Evolutionary conservation across 1,284 basidiomycete genomes (phyloP).

Genomic region (Fistulina hepatica): DNA sequence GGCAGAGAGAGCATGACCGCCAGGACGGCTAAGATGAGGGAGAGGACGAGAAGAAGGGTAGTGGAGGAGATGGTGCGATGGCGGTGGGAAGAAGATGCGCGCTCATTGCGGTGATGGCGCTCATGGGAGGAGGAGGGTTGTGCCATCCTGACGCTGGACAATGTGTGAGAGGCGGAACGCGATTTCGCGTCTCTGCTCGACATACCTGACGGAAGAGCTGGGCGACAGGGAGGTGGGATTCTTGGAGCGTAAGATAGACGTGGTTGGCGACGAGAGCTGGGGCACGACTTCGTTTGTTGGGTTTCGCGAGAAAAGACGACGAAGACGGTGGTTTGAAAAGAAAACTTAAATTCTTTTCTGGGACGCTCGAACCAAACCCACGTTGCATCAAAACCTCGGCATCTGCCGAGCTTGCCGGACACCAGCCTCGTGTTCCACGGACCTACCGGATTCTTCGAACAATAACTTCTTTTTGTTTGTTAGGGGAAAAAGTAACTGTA

Average conservation of each 20-base stretch:
- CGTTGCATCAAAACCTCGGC: too few relatives aligned
- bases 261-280: slow-evolving; percentile 32
- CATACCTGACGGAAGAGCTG: slow-evolving; percentile 42
- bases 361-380: too few relatives aligned
- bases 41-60: slow-evolving; percentile 71
- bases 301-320: too few relatives aligned
- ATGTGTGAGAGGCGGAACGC: slow-evolving; percentile 4
- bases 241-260: slow-evolving; percentile 51
- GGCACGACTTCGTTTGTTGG: too few relatives aligned
- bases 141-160: slow-evolving; percentile 60
- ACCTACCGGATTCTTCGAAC: too few relatives aligned
- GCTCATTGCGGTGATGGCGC: slow-evolving; percentile 40
- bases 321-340: slow-evolving; percentile 15
- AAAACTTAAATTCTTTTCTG: slow-evolving; percentile 17
- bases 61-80: slow-evolving; percentile 81
- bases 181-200: slow-evolving; percentile 7
- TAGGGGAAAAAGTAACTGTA: not conserved
- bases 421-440: too few relatives aligned
- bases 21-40: slow-evolving; percentile 69
- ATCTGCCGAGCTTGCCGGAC: too few relatives aligned
- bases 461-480: not conserved
- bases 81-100: slow-evolving; percentile 50
- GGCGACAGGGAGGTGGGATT: slow-evolving; percentile 67
- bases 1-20: slow-evolving; percentile 79
- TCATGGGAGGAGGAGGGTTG: slow-evolving; percentile 75